A percentile compares a stretch with the other conserved stretches of the same genome.
These are phyloP conservation scores for Moringa oleifera DNA, from an alignment of 345 rosid species.

Conservation along the genomic window DNA sequence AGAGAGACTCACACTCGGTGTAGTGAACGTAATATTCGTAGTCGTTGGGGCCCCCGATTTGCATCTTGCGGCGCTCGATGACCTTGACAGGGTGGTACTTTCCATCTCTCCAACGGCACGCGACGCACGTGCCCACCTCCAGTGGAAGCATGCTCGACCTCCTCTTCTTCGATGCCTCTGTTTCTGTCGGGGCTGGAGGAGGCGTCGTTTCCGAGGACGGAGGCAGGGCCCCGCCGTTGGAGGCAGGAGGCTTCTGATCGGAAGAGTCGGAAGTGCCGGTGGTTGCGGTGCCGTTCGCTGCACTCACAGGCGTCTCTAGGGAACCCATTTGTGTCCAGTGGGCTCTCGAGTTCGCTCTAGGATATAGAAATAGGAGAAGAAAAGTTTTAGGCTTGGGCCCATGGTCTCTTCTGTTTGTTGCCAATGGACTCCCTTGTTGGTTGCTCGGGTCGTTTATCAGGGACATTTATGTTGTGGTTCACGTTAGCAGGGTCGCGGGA, in stretches of 20 bases:
- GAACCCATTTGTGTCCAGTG: constrained; percentile 65
- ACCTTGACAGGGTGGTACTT: constrained; percentile 95
- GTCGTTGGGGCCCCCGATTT: constrained; percentile 43
- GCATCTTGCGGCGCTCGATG: constrained; percentile 79
- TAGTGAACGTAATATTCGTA: constrained; percentile 98
- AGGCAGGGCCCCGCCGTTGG: constrained; percentile 20
- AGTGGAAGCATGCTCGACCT: constrained; percentile 59
- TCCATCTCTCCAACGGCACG: constrained; percentile 97
- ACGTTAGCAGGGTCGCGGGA: constrained; percentile 32
- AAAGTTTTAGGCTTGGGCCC: too few species aligned
- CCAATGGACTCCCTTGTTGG: constrained; percentile 40
- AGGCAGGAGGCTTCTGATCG: constrained; percentile 26
- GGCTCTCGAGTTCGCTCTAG: background rate
- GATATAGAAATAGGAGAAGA: too few species aligned
- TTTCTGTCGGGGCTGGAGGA: constrained; percentile 26
- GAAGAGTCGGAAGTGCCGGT: constrained; percentile 24
- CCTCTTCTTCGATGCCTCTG: constrained; percentile 60
- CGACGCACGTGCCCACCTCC: constrained; percentile 93
- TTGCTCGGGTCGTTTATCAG: too few species aligned
- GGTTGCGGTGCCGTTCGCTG: constrained; percentile 38
- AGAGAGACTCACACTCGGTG: constrained; percentile 70
- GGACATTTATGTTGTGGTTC: constrained; percentile 32
- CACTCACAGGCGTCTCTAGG: constrained; percentile 38
- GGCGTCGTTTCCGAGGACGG: constrained; percentile 2
- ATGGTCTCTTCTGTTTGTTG: too few species aligned